phyloP scores from a whole-genome alignment of 345 rosid species.

The Pugionium cornutum region DNA sequence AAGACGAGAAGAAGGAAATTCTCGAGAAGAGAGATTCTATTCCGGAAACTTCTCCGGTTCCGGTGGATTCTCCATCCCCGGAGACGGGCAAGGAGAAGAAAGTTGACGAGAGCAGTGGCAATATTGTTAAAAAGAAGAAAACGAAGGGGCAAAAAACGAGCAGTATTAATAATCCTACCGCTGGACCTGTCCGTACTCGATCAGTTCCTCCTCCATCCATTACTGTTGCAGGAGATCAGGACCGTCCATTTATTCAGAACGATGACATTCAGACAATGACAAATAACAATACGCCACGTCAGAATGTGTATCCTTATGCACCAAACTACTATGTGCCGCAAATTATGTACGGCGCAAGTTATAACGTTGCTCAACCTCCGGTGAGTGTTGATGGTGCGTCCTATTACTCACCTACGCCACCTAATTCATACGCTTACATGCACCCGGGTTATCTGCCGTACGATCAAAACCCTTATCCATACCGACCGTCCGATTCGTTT shows the following conservation, averaged over 20 bases:
- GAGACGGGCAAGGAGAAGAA: conserved; percentile 32
- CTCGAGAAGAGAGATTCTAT: conserved; percentile 30
- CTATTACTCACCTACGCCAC: conserved; percentile 43
- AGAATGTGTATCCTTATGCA: conserved; percentile 40
- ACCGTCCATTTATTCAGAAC: conserved; percentile 21
- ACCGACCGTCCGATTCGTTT: conserved; percentile 56
- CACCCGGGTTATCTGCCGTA: conserved; percentile 43
- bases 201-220: conserved; percentile 30
- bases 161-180: conserved; percentile 11
- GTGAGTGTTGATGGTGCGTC: conserved; percentile 38
- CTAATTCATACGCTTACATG: conserved; percentile 46
- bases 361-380: conserved; percentile 52
- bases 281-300: conserved; percentile 50
- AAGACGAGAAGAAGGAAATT: conserved; percentile 42
- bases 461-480: conserved; percentile 39
- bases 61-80: conserved; percentile 40
- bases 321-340: conserved; percentile 44
- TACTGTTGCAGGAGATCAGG: conserved; percentile 22
- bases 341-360: conserved; percentile 51
- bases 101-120: conserved; percentile 30
- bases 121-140: conserved; percentile 58
- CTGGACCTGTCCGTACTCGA: conserved; percentile 28
- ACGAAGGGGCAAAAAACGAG: conserved; percentile 57
- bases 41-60: conserved; percentile 33
- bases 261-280: conserved; percentile 8